A percentile compares a stretch with the other conserved stretches of the same genome.
phyloP scores from a whole-genome alignment of 2,329 filamentous ascomycete species.

The Zymoseptoria crescenta region DNA sequence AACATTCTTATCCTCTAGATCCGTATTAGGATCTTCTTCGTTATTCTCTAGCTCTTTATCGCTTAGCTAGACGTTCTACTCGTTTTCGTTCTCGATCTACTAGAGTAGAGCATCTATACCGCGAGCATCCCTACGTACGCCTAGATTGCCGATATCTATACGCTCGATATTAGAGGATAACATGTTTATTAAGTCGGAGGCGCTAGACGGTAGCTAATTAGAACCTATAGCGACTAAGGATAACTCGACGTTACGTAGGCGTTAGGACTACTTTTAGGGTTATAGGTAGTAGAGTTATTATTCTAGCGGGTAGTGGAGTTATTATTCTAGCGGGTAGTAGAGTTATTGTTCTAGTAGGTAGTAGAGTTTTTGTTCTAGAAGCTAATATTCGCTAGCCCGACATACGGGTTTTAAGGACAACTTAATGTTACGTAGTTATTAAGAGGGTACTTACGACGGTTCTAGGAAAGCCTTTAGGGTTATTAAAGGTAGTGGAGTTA shows the following conservation, averaged over 20 bases:
- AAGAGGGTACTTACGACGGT: background rate
- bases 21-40: background rate
- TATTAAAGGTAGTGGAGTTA: background rate
- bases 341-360: too few species aligned
- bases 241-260: too few species aligned
- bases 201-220: background rate
- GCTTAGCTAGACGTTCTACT: background rate
- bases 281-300: background rate
- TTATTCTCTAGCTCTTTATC: background rate
- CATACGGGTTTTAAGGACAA: too few species aligned
- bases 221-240: background rate
- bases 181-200: background rate
- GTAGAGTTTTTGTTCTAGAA: too few species aligned
- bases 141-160: background rate
- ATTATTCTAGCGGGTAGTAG: too few species aligned
- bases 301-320: background rate
- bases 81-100: background rate
- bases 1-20: background rate
- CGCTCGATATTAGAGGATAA: background rate
- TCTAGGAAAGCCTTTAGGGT: background rate
- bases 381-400: too few species aligned
- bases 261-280: background rate
- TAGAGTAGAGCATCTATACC: background rate
- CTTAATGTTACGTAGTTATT: too few species aligned
- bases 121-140: background rate